These are phyloP conservation scores for Nidularia sp. DNA, from an alignment of 768 basidiomycete genomes.

Conservation along the genomic window DNA sequence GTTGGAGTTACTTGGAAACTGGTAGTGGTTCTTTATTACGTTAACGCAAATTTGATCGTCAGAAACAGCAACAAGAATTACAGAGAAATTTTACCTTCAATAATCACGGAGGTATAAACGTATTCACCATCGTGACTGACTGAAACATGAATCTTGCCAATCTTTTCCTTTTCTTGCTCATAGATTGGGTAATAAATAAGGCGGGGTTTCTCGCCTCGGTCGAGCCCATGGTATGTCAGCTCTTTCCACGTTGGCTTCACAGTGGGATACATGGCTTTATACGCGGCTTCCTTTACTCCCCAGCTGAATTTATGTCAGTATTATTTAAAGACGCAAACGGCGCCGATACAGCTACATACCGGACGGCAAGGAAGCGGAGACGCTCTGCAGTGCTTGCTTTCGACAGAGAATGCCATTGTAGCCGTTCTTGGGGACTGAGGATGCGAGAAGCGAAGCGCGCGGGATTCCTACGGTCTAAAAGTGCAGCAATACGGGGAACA, in stretches of 20 bases:
- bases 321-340: neutral
- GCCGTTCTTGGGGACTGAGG: slow-evolving; percentile 46
- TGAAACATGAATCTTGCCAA: slow-evolving; percentile 56
- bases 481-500: slow-evolving; percentile 55
- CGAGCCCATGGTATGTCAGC: slow-evolving; percentile 42
- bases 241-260: slow-evolving; percentile 72
- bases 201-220: slow-evolving; percentile 27
- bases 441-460: slow-evolving; percentile 55
- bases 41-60: too few species aligned
- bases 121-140: slow-evolving; percentile 84
- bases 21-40: too few species aligned
- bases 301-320: slow-evolving; percentile 43
- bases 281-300: slow-evolving; percentile 82
- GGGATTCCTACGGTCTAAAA: slow-evolving; percentile 46
- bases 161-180: slow-evolving; percentile 6
- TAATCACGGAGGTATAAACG: slow-evolving; percentile 62
- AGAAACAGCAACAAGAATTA: too few species aligned
- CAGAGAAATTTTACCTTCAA: slow-evolving; percentile 43
- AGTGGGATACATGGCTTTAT: slow-evolving; percentile 75
- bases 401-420: slow-evolving; percentile 31
- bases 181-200: slow-evolving; percentile 40
- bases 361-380: slow-evolving; percentile 62
- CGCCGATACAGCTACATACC: slow-evolving; percentile 41
- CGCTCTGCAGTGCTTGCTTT: slow-evolving; percentile 14
- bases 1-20: too few species aligned